Conservation (phyloP, 345 rosid genomes). For the Citropsis articulata region DNA sequence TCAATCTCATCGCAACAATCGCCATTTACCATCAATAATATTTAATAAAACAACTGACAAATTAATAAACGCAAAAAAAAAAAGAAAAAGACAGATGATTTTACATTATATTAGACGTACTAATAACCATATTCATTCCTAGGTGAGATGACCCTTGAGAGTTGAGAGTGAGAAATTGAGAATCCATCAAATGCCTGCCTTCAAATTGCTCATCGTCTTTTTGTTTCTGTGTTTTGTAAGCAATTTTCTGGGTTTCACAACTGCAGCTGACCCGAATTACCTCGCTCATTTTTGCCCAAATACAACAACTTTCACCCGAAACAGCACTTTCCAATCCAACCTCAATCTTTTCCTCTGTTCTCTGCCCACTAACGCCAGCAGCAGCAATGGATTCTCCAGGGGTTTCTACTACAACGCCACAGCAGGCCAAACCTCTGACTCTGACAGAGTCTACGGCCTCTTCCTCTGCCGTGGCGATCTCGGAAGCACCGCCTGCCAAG, state of each 20-base stretch:
- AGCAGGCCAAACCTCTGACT: slow-evolving; percentile 15
- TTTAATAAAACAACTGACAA: neutral
- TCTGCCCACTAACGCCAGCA: slow-evolving; percentile 26
- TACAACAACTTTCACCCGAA: slow-evolving; percentile 23
- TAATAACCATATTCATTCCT: too few species aligned
- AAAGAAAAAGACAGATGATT: neutral
- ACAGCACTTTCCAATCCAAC: slow-evolving; percentile 41
- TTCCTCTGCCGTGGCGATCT: neutral
- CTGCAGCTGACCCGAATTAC: neutral
- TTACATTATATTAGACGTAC: neutral
- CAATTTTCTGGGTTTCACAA: neutral
- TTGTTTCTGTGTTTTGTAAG: neutral
- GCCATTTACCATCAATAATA: too few species aligned
- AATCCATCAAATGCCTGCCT: neutral
- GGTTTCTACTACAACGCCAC: slow-evolving; percentile 33
- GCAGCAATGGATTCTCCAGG: slow-evolving; percentile 21
- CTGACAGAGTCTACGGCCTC: slow-evolving; percentile 12
- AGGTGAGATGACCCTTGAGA: too few species aligned
- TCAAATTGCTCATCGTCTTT: neutral
- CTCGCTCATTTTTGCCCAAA: neutral
- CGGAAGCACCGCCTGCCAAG: neutral
- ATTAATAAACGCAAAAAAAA: neutral
- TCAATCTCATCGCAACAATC: too few species aligned
- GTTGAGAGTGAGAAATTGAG: neutral
- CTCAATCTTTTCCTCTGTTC: slow-evolving; percentile 36